A percentile compares a stretch with the other conserved stretches of the same genome.
Evolutionary conservation across 83 land plant genomes (phyloP).

Genomic region (Picea abies): DNA sequence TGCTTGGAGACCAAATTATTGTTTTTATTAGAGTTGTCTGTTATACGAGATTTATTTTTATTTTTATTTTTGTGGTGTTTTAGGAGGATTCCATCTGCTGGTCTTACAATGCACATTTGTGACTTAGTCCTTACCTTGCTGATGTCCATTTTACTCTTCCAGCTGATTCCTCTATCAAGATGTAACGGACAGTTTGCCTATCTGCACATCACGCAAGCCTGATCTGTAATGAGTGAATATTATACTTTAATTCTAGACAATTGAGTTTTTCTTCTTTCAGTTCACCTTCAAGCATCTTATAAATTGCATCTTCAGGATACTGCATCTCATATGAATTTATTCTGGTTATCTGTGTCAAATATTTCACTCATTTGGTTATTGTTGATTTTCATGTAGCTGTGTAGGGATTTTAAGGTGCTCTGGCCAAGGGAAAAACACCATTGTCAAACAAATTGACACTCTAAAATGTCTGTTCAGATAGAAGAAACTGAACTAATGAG

Average conservation of each 20-base stretch:
- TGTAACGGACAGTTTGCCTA: neutral
- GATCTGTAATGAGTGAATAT: neutral
- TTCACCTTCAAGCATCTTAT: neutral
- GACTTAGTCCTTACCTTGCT: neutral
- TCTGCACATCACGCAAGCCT: neutral
- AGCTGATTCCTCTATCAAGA: neutral
- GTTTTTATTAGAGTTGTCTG: no score
- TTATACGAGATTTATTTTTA: no score
- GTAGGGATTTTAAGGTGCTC: neutral
- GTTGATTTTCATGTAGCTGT: neutral
- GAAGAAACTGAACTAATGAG: neutral
- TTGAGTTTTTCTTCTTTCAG: neutral
- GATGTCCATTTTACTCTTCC: constrained; percentile 1
- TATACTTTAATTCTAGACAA: neutral
- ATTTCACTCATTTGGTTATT: neutral
- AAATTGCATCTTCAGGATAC: no score
- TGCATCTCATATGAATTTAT: no score
- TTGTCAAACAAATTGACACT: neutral
- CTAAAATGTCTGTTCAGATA: neutral
- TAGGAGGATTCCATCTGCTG: no score
- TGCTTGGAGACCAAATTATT: no score
- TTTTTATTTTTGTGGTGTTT: no score
- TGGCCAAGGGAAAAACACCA: neutral
- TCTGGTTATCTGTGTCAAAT: no score
- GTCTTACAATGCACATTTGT: no score